Base-by-base conservation (phyloP, 108 stramenopile genomes). In the Skeletonema marinoi region DNA sequence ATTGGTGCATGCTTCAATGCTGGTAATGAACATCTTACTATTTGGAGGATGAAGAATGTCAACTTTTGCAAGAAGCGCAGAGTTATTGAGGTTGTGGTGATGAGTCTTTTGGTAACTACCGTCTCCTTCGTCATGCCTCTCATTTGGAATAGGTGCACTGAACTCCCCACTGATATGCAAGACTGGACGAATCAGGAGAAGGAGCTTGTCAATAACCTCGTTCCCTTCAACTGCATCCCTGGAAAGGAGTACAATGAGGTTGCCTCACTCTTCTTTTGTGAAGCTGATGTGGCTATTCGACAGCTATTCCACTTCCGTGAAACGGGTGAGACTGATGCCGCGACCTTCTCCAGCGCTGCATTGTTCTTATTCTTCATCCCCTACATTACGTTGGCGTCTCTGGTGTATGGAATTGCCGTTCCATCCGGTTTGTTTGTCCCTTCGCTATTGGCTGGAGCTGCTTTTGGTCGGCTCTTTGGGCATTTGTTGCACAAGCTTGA, bases 211-310 rank as follows among this genome's bases (percentile, higher is more conserved):
- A 93, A 91, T 31, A 88, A 87, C 32, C 82, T 98, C 13, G 96
- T 97, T 4, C 92, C 94, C 8, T 97, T 97, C 77, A 83, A 89
- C 54, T 98, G 98, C 75, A 77, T 89, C 32, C 88, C 89, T 8
- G 93, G 92, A 8, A 96, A 92, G 69, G 90, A 97, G 65, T 98
- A 98, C 93, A 98, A 98, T 69, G 96, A 98, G 84, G 96, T 98
- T 32, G 98, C 97, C 16, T 91, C 89, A 65, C 89, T 98, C 33
- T 97, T 95, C 77, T 91, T 98, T 62, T 92, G 95, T 13, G 97
- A 97, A 65, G 89, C 96, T 12, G 98, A 98, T 84, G 89, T 91
- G 33, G 96, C 98, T 59, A 98, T 98, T 81, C 91, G 96, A 60
- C 98, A 98, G 82, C 86, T 97, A 14, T 96, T 92, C 74, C 94